Evolutionary conservation across 495 filamentous ascomycete species (phyloP), one percentile per base, ranked within the genome.

Genomic region (Penicillium manginii): DNA sequence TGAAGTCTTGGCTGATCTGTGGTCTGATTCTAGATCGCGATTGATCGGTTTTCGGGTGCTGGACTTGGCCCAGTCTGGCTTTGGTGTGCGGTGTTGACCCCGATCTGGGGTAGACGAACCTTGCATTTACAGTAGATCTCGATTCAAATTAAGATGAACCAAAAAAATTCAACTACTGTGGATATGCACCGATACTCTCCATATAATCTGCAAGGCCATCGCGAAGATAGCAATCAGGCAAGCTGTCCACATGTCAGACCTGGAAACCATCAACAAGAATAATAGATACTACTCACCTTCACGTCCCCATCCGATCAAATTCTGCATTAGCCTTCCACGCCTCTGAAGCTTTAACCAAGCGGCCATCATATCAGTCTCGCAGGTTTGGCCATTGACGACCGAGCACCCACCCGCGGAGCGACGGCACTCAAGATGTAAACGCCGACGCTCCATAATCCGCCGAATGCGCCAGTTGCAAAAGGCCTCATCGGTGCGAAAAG

Each of bases 391-490:
- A 18, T 69, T 53, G 8, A 80, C 54, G 8, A 80, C 67, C 46
- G 68, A 56, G 53, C 77, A 80, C 0, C 76, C 77, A 7, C 71
- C 65, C 2, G 52, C 19, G 0, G 42, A 42, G 8, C 62, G 63
- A 0, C 58, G 60, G 59, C 77, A 80, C 48, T 80, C 77, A 0
- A 74, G 63, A 68, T 80, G 77, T 37, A 72, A 59, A 6, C 77
- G 70, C 12, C 77, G 60, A 35, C 76, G 69, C 54, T 78, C 71
- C 74, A 80, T 80, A 29, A 78, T 78, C 1, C 63, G 58, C 9
- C 74, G 65, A 29, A 80, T 71, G 7, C 73, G 62, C 58, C 53
- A 58, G 54, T 78, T 78, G 55, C 77, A 80, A 55, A 80, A 80
- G 0, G 66, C 58, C 39, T 77, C 76, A 55, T 80, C 77, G 0